Percentiles rank a stretch among this genome's conserved stretches.
Conservation (phyloP, 1,139 yeast species). For the Lodderomyces pseudojiufengensis region DNA sequence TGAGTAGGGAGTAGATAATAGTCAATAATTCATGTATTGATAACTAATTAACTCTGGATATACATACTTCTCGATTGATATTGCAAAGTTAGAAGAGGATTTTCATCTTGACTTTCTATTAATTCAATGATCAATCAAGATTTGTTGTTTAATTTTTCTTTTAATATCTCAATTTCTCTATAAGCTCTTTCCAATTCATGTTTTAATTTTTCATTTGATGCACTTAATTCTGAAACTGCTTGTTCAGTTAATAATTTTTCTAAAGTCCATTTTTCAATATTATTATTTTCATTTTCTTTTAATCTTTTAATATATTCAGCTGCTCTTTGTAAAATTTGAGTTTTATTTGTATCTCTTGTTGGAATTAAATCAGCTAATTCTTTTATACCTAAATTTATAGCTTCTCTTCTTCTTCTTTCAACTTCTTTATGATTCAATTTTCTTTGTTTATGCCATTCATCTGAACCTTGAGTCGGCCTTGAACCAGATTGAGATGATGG, state of each 20-base stretch:
- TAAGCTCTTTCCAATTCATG: slow-evolving; percentile 70
- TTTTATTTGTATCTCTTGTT: slow-evolving; percentile 85
- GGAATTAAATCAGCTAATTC: slow-evolving; percentile 82
- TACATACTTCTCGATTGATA: too few relatives aligned
- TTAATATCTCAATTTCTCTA: slow-evolving; percentile 84
- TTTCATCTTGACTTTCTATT: too few relatives aligned
- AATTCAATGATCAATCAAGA: too few relatives aligned
- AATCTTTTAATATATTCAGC: slow-evolving; percentile 86
- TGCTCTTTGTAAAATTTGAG: slow-evolving; percentile 82
- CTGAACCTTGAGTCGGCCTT: slow-evolving; percentile 62
- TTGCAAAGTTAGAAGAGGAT: too few relatives aligned
- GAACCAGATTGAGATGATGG: not conserved
- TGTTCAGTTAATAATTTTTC: slow-evolving; percentile 91
- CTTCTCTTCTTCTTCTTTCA: slow-evolving; percentile 92
- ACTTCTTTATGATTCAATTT: slow-evolving; percentile 95
- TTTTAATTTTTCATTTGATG: slow-evolving; percentile 24
- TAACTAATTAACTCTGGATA: too few relatives aligned
- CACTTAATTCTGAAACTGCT: slow-evolving; percentile 54
- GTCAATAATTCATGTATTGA: too few relatives aligned
- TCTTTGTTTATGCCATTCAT: slow-evolving; percentile 84
- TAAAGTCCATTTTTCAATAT: slow-evolving; percentile 90
- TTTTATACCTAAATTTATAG: slow-evolving; percentile 84
- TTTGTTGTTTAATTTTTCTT: slow-evolving; percentile 27
- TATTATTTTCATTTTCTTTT: slow-evolving; percentile 82
- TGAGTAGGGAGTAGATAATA: too few relatives aligned